Evolutionary conservation across 2,329 filamentous ascomycete species (phyloP).

Genomic region (Arthrinium phaeospermum): DNA sequence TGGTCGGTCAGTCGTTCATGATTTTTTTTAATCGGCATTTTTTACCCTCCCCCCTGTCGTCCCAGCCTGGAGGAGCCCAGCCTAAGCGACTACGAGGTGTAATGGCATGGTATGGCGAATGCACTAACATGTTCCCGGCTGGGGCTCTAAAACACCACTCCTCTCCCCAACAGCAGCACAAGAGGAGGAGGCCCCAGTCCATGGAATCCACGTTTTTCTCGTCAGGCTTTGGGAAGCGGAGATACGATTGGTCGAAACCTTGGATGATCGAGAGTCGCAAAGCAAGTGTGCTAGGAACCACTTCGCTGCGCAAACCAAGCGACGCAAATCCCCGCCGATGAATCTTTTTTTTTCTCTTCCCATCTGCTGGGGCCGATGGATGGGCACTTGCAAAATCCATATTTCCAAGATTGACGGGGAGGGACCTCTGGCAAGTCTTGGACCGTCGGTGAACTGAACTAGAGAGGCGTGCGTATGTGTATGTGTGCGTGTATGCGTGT

Average conservation of each 20-base stretch:
- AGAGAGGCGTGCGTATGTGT: background rate
- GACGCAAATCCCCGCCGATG: constrained; percentile 17
- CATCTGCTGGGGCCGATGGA: constrained; percentile 3
- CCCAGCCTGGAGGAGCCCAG: background rate
- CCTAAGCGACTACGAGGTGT: constrained; percentile 8
- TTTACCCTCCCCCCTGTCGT: background rate
- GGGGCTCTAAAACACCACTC: constrained; percentile 13
- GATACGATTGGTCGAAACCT: constrained; percentile 10
- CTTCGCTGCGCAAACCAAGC: constrained; percentile 10
- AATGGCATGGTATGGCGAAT: background rate
- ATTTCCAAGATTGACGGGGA: constrained; percentile 3
- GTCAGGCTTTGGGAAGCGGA: constrained; percentile 2
- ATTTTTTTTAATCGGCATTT: background rate
- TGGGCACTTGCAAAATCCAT: constrained; percentile 11
- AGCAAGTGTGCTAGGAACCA: constrained; percentile 17
- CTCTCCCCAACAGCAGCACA: background rate
- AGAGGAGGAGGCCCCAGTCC: constrained; percentile 8
- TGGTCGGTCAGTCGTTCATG: background rate
- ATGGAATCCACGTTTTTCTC: constrained; percentile 8
- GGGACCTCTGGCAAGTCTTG: background rate
- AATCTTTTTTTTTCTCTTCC: background rate
- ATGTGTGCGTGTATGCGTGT: no score
- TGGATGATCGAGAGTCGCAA: constrained; percentile 14
- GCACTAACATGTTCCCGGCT: constrained; percentile 9
- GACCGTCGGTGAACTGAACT: constrained; percentile 2